phyloP scores from a whole-genome alignment of 2,329 filamentous ascomycete genomes.

The Cercospora sp. region DNA sequence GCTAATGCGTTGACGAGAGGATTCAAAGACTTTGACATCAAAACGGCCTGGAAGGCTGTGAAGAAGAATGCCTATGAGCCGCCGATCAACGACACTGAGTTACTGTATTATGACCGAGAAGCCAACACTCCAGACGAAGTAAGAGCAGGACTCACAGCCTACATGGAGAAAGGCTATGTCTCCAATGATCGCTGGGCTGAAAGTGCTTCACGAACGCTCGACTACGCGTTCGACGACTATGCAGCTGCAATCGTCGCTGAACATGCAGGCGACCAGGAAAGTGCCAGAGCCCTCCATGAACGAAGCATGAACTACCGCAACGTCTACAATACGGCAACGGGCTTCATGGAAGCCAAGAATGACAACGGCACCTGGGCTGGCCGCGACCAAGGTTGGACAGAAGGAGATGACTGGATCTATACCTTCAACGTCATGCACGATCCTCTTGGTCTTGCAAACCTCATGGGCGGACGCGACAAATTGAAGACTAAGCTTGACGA shows the following conservation, averaged over 20 bases:
- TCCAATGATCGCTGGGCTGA: conserved; percentile 53
- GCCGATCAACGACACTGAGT: conserved; percentile 48
- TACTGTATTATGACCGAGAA: conserved; percentile 52
- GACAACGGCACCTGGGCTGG: conserved; percentile 50
- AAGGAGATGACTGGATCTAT: conserved; percentile 55
- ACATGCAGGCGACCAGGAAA: conserved; percentile 40
- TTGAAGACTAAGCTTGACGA: conserved; percentile 48
- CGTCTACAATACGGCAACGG: conserved; percentile 47
- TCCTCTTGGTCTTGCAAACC: conserved; percentile 42
- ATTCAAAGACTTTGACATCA: conserved; percentile 47
- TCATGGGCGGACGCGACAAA: conserved; percentile 43
- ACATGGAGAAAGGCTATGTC: conserved; percentile 49
- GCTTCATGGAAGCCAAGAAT: conserved; percentile 53
- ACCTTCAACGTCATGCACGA: conserved; percentile 54
- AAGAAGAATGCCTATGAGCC: conserved; percentile 49
- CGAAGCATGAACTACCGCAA: conserved; percentile 46
- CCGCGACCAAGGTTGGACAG: conserved; percentile 50
- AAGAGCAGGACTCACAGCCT: conserved; percentile 49
- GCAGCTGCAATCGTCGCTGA: conserved; percentile 47
- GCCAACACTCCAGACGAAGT: conserved; percentile 49
- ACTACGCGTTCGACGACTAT: conserved; percentile 52
- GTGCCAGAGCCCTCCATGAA: conserved; percentile 37
- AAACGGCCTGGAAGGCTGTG: conserved; percentile 48
- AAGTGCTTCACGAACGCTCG: conserved; percentile 49
- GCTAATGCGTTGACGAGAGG: conserved; percentile 50